These are phyloP conservation scores for Paulownia fortunei DNA, from an alignment of 257 asterid genomes.

Conservation along the genomic window DNA sequence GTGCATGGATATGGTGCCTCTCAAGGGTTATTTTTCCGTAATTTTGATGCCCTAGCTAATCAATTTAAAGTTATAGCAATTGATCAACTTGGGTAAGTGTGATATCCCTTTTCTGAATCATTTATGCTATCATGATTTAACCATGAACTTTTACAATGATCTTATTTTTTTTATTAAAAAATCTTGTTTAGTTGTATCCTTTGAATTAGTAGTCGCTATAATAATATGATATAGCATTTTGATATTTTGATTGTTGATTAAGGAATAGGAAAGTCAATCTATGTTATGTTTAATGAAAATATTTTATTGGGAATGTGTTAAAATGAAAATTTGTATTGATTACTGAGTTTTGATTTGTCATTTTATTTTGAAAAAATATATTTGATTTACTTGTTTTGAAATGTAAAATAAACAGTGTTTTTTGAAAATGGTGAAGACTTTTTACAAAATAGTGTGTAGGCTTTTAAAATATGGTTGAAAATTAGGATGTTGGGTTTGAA, in stretches of 20 bases:
- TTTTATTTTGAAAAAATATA: not conserved
- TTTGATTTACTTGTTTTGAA: not conserved
- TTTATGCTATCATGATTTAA: not conserved
- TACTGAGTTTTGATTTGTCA: not conserved
- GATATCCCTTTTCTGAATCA: not conserved
- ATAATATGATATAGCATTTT: not conserved
- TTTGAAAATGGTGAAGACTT: not conserved
- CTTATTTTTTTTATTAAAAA: not conserved
- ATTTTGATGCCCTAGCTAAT: conserved; percentile 81
- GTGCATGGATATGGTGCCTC: conserved; percentile 98
- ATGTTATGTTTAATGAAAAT: no score
- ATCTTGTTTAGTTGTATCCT: not conserved
- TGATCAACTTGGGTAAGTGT: conserved; percentile 90
- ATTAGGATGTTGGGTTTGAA: no score
- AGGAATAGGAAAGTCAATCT: not conserved
- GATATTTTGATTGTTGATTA: not conserved
- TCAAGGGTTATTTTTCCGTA: conserved; percentile 97
- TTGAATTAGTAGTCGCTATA: not conserved
- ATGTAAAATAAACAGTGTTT: not conserved
- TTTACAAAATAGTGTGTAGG: not conserved
- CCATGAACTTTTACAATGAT: not conserved
- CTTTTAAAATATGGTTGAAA: no score
- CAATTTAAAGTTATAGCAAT: conserved; percentile 86
- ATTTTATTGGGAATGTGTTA: not conserved
- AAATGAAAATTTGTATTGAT: not conserved